phyloP scores from a whole-genome alignment of 2,329 filamentous ascomycete species.

The Trichoderma polysporum region DNA sequence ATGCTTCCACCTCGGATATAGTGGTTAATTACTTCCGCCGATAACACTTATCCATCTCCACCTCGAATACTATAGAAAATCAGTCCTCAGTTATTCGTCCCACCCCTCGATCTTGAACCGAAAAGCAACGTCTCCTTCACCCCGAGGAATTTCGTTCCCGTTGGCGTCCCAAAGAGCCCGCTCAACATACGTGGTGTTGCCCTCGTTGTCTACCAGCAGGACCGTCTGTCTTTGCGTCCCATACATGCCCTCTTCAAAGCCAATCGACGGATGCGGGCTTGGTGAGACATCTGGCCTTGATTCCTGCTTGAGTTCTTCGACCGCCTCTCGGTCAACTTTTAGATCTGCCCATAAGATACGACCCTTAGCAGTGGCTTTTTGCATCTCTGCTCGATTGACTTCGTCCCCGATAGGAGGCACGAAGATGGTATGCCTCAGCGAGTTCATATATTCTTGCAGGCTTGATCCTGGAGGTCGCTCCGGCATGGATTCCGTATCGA shows the following conservation, averaged over 20 bases:
- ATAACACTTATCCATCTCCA: background rate
- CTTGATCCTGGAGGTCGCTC: conserved; percentile 39
- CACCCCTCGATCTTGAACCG: conserved; percentile 57
- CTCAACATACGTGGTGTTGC: conserved; percentile 60
- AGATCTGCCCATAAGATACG: conserved; percentile 36
- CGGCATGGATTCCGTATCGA: conserved; percentile 59
- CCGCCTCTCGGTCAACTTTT: conserved; percentile 39
- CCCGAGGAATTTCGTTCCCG: conserved; percentile 54
- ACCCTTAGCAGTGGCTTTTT: conserved; percentile 40
- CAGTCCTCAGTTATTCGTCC: conserved; percentile 32
- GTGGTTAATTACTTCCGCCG: too few relatives aligned
- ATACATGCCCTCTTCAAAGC: conserved; percentile 60
- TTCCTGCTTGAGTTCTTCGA: conserved; percentile 38
- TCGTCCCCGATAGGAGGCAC: conserved; percentile 58
- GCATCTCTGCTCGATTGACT: conserved; percentile 46
- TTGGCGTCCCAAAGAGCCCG: conserved; percentile 59
- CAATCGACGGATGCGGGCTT: conserved; percentile 31
- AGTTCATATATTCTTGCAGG: conserved; percentile 54
- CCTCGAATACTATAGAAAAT: background rate
- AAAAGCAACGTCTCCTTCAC: conserved; percentile 56
- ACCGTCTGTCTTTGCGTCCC: conserved; percentile 66
- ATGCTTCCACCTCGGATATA: background rate
- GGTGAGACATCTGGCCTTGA: conserved; percentile 40
- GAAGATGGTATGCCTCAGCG: conserved; percentile 61
- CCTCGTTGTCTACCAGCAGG: conserved; percentile 61